Evolutionary conservation across 2,329 filamentous ascomycete genomes (phyloP).

Genomic region (Aspergillus pseudoglaucus): DNA sequence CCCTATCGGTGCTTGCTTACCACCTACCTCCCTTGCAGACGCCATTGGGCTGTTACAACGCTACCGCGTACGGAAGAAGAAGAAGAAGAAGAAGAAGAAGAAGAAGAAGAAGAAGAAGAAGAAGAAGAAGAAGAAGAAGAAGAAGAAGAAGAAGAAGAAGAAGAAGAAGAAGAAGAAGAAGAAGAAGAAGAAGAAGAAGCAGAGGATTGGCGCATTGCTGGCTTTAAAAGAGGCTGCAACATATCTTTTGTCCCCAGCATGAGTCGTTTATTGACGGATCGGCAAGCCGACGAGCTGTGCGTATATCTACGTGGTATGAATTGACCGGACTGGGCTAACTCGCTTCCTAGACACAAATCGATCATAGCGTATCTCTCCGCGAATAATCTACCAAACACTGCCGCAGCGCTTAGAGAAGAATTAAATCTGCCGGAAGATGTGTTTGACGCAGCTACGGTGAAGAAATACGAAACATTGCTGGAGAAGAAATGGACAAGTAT

Average conservation of each 20-base stretch:
- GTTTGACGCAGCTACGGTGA: constrained; percentile 64
- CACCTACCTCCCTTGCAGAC: not conserved
- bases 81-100: not conserved
- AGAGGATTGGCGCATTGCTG: not conserved
- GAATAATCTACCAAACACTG: constrained; percentile 62
- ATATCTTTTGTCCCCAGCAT: constrained; percentile 36
- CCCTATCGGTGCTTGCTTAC: not conserved
- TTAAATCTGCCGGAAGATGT: constrained; percentile 61
- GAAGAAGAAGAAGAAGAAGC: not conserved
- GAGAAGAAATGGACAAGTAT: constrained; percentile 99
- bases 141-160: not conserved
- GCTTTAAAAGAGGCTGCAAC: not conserved
- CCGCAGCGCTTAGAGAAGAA: constrained; percentile 66
- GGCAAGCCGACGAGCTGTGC: constrained; percentile 82
- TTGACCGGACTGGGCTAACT: constrained; percentile 1
- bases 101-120: not conserved
- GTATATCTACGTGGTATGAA: constrained; percentile 26
- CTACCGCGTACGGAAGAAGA: not conserved
- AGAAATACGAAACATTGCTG: constrained; percentile 86
- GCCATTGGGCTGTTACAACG: not conserved
- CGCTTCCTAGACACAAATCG: constrained; percentile 67
- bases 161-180: not conserved
- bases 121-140: not conserved
- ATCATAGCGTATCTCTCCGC: constrained; percentile 81
- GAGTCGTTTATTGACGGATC: constrained; percentile 65